Base-by-base conservation (phyloP, 2,329 filamentous ascomycete species). In the Delphinella strobiligena region DNA sequence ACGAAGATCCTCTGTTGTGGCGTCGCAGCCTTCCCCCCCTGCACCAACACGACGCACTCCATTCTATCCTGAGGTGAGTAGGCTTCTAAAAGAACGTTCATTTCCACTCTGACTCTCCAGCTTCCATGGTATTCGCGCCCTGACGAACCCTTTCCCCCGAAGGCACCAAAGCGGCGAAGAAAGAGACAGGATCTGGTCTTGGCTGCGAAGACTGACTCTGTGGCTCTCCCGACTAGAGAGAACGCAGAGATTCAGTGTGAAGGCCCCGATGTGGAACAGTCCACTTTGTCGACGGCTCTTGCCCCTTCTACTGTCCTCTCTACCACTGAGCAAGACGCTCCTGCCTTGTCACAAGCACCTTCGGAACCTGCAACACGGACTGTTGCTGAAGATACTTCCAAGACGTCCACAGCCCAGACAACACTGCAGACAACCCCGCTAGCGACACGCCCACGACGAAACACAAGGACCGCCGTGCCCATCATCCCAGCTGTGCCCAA, bases 51-150 rank as follows among this genome's bases (percentile, higher is more conserved):
- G 50, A 12, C 50, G 50, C 37, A 64, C 61, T 52, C 67, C 68
- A 2, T 75, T 66, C 52, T 63, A 65, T 44, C 67, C 72, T 43
- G 61, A 64, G 10, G 66, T 69, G 56, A 58, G 63, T 53, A 24
- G 17, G 4, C 17, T 17, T 17, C 19, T 22, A 3, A 3, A 24
- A 11, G 19, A 3, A 12, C 31, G 17, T 4, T 14, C 22, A 22
- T 17, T 27, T 29, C 16, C 4, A 19, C 24, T 19, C 43, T 37
- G 18, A 33, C 42, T 30, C 33, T 31, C n/a, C 47, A 72, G 67
- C 58, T 79, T 15, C 75, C 75, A 9, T 79, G 75, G 75, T 64
- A 74, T 24, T 79, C 74, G 10, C 65, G 70, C 19, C 65, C 70
- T 12, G 68, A 71, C 15, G 59, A 45, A 19, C 40, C 66, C 2